phyloP scores from a whole-genome alignment of 805 yeast genomes.

The Lipomyces anomalus region DNA sequence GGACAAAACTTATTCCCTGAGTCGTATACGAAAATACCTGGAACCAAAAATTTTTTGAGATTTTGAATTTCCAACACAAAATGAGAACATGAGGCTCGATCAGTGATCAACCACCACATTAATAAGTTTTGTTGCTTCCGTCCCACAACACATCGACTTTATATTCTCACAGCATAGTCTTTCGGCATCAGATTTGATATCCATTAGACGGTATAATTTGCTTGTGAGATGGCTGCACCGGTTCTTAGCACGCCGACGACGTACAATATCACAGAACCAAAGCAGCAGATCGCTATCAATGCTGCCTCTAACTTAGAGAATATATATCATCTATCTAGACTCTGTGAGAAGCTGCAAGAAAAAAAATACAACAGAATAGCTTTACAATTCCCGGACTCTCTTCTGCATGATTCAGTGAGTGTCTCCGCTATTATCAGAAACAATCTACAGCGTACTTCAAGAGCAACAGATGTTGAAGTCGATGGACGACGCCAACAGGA shows the following conservation, averaged over 20 bases:
- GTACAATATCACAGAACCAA: conserved; percentile 42
- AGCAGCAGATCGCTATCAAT: conserved; percentile 1
- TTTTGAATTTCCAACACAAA: no score
- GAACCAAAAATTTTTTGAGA: no score
- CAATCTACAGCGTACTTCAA: neutral
- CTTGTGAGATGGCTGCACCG: conserved; percentile 45
- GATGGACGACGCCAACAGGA: conserved; percentile 12
- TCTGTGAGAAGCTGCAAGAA: conserved; percentile 23
- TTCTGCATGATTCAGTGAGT: conserved; percentile 61
- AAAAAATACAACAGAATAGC: conserved; percentile 46
- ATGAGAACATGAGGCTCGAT: no score
- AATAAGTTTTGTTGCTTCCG: no score
- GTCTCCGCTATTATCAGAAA: conserved; percentile 9
- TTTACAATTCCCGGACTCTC: conserved; percentile 81
- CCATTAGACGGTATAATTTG: no score
- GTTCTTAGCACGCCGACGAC: conserved; percentile 70
- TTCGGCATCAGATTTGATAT: no score
- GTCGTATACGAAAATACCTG: no score
- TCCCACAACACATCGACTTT: no score
- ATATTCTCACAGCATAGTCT: no score
- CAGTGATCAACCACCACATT: no score
- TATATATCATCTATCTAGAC: conserved; percentile 24
- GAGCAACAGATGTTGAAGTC: conserved; percentile 5
- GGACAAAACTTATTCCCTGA: no score
- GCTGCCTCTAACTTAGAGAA: conserved; percentile 20